A percentile compares a stretch with the other conserved stretches of the same genome.
These are phyloP conservation scores for Obelidium mucronatum DNA, from an alignment of 192 early-diverging fungal genomes.

Conservation along the genomic window DNA sequence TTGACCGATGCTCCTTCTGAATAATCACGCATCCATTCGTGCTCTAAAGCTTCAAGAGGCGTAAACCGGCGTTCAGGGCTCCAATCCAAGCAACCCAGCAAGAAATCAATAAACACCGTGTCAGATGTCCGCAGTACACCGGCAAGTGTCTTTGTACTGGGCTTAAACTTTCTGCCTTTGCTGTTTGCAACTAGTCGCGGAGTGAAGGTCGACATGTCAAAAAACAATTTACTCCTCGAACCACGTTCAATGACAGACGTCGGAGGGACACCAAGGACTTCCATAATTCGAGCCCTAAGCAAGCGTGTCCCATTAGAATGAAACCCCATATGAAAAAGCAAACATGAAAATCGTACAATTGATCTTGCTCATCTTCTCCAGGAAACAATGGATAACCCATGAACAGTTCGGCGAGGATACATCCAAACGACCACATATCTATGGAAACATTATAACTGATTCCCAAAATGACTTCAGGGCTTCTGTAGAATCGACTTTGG, in stretches of 20 bases:
- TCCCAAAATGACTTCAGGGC: constrained; percentile 96
- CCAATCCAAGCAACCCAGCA: constrained; percentile 85
- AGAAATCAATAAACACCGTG: constrained; percentile 84
- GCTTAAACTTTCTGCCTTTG: constrained; percentile 88
- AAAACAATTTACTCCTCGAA: constrained; percentile 84
- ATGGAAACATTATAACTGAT: constrained; percentile 87
- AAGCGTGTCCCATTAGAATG: neutral
- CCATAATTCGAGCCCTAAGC: constrained; percentile 83
- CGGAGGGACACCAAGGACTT: constrained; percentile 85
- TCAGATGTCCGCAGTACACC: constrained; percentile 79
- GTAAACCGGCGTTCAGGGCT: constrained; percentile 87
- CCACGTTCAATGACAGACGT: constrained; percentile 77
- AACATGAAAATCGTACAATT: constrained; percentile 64
- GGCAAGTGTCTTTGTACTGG: constrained; percentile 77
- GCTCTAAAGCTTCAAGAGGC: constrained; percentile 83
- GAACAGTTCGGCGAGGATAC: constrained; percentile 89
- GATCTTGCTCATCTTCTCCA: constrained; percentile 97
- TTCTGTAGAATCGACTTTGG: constrained; percentile 95
- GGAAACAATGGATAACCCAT: constrained; percentile 92
- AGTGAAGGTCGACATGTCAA: constrained; percentile 53
- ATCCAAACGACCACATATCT: constrained; percentile 98
- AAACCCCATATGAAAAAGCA: no score
- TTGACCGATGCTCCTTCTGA: neutral
- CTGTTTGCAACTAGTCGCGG: constrained; percentile 78
- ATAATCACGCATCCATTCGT: constrained; percentile 51